Conservation (phyloP, 2,329 filamentous ascomycete genomes). For the Endoconidiophora polonica region DNA sequence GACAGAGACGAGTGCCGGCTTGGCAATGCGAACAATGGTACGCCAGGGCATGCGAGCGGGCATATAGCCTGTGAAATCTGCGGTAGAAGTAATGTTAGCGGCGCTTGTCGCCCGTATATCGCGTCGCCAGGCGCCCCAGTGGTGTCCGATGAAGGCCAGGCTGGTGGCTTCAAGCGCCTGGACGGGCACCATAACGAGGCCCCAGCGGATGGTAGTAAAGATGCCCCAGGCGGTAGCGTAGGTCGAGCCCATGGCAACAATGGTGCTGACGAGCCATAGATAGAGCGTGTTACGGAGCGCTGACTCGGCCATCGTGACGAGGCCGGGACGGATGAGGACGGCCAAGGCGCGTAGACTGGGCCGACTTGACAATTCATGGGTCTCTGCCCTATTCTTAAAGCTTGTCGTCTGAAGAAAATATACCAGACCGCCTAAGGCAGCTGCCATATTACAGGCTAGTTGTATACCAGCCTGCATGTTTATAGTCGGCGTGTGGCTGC, state of each 20-base stretch:
- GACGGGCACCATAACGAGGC: slow-evolving; percentile 57
- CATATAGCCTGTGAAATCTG: background rate
- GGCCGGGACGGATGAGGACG: slow-evolving; percentile 38
- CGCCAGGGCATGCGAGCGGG: too few species aligned
- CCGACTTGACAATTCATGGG: slow-evolving; percentile 11
- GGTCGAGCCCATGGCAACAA: slow-evolving; percentile 43
- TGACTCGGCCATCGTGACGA: slow-evolving; percentile 45
- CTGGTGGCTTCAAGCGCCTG: slow-evolving; percentile 49
- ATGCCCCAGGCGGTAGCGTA: slow-evolving; percentile 60
- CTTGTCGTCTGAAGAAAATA: slow-evolving; percentile 40
- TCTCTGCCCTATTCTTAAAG: slow-evolving; percentile 10
- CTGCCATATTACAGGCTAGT: slow-evolving; percentile 40
- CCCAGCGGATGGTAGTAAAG: slow-evolving; percentile 61
- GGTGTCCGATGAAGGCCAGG: slow-evolving; percentile 48
- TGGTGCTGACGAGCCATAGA: slow-evolving; percentile 50
- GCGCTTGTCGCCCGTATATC: slow-evolving; percentile 16
- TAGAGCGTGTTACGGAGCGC: slow-evolving; percentile 52
- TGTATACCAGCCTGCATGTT: slow-evolving; percentile 49
- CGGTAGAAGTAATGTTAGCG: slow-evolving; percentile 13
- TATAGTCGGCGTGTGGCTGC: slow-evolving; percentile 34
- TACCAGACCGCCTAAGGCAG: slow-evolving; percentile 36
- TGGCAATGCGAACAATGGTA: slow-evolving; percentile 24
- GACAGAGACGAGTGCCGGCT: slow-evolving; percentile 37
- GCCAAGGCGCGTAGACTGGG: slow-evolving; percentile 29
- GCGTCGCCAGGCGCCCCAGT: slow-evolving; percentile 39